Base-by-base conservation (phyloP, 352 stramenopile genomes). In the Phytophthora cryptogea region DNA sequence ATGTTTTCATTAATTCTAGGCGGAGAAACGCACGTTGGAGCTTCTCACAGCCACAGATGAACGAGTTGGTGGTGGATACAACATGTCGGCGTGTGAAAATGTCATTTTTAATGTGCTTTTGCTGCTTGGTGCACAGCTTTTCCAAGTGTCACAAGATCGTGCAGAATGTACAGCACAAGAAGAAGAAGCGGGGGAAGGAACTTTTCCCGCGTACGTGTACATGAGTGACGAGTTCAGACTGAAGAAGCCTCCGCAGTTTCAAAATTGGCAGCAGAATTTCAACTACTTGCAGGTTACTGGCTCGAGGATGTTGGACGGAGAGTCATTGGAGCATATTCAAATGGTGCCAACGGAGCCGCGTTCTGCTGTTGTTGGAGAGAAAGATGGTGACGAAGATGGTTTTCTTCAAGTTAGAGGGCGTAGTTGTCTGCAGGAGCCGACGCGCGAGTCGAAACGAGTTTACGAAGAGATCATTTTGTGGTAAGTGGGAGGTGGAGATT, bases 201-300 rank as follows among this genome's bases (percentile, higher is more conserved):
- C 58, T 6, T 37, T 70, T 5, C 66, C 76, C 31, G 49, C 68
- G 0, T 70, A 84, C 17, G 20, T 83, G 17, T 68, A 74, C 55
- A 75, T 82, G 74, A 88, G 74, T 46, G 78, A 88, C 55, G 64
- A 72, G 16, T 75, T 73, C 35, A 50, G 76, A 7, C 40, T 76
- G n/a, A 68, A 67, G 10, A 72, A 70, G 20, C 76, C 78, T 5
- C 74, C 76, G 5, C 40, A 76, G 17, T 84, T 88, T 39, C 27
- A 61, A 14, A 41, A 72, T 40, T 88, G 78, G 76, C 78, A 72
- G 16, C 49, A 71, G 44, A 64, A 62, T 36, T 88, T 88, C 59
- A 50, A 66, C 31, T 86, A 85, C 23, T 37, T 86, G 27, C 63
- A 72, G 5, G 44, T 83, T 13, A 54, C 46, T 5, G 76, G 78